phyloP scores from a whole-genome alignment of 140 eudicot genomes.

The Stevia rebaudiana region DNA sequence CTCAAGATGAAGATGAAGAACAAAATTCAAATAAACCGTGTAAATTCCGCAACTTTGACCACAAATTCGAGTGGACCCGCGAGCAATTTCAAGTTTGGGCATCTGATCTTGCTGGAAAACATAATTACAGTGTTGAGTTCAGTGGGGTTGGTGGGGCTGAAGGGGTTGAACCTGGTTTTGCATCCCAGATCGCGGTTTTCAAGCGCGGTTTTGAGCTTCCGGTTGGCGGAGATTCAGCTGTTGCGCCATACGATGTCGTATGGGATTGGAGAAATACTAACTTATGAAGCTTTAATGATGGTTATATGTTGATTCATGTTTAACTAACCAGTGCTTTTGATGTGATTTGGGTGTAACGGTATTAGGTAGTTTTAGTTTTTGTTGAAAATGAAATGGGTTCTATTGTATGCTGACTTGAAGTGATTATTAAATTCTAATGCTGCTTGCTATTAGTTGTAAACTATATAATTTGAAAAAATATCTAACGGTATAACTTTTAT shows the following conservation, averaged over 20 bases:
- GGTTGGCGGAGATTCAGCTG: conserved; percentile 6
- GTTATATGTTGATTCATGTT: not conserved
- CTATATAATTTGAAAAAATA: not conserved
- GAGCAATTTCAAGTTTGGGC: conserved; percentile 79
- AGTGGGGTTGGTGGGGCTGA: conserved; percentile 84
- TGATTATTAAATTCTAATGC: not conserved
- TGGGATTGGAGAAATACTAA: conserved; percentile 66
- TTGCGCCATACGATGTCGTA: conserved; percentile 30
- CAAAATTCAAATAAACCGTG: conserved; percentile 44
- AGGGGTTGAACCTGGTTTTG: conserved; percentile 88
- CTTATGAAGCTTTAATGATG: not conserved
- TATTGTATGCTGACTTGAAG: not conserved
- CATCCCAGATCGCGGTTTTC: conserved; percentile 93
- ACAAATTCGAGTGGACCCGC: conserved; percentile 95
- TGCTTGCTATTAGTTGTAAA: not conserved
- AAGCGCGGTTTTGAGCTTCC: conserved; percentile 36
- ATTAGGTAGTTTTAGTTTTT: not conserved
- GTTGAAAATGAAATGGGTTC: not conserved
- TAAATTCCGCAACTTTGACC: conserved; percentile 87
- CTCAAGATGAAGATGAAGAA: conserved; percentile 72
- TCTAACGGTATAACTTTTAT: not conserved
- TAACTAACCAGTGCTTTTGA: conserved; percentile 19
- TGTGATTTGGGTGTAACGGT: not conserved
- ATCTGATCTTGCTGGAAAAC: conserved; percentile 51
- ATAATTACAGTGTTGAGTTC: conserved; percentile 56